Base-by-base conservation (phyloP, 2,329 filamentous ascomycete species). In the Zelopaecilomyces penicillatus region DNA sequence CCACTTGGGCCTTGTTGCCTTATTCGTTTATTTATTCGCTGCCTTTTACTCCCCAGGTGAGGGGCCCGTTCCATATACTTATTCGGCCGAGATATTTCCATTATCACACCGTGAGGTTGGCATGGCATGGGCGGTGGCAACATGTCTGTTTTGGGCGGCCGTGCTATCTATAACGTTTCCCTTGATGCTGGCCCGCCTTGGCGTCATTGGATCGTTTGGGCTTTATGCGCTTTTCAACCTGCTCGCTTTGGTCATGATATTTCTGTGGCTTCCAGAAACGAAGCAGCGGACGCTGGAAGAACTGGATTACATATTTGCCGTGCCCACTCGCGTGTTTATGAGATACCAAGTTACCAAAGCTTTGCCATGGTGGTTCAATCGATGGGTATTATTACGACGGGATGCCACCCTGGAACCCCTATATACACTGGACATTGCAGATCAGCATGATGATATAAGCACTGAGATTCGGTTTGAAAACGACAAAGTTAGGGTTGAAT, bases 21-120 rank as follows among this genome's bases (percentile, higher is more conserved):
- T 79, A 33, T 80, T 80, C 54, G 63, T 80, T 26, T 79, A 75
- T 56, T 61, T 79, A 2, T 80, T 77, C 45, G 70, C 69, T 1
- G 71, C 67, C 12, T 69, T 73, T 51, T 73, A 73, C 49, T 70
- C 68, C 3, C 70, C 70, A 2, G 69, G 69, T 3, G 82, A 86
- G 63, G 82, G 80, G 0, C 76, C 77, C 4, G 82, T 85, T 6
- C 81, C 82, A 0, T 85, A 82, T 56, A 77, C 78, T 0, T 85
- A 85, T 63, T 76, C 73, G 5, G 80, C 82, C 36, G 83, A 86
- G 59, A 79, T 85, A 2, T 86, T 82, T 57, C 82, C 83, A 0
- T 71, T 85, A 1, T 82, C 79, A 2, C 82, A 86, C 58, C 74
- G 83, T 54, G 83, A 86, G 57, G 72, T 85, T 27, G 83, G 83